A percentile compares a stretch with the other conserved stretches of the same genome.
These are phyloP conservation scores for Spathaspora girioi DNA, from an alignment of 805 yeast species.

Conservation along the genomic window DNA sequence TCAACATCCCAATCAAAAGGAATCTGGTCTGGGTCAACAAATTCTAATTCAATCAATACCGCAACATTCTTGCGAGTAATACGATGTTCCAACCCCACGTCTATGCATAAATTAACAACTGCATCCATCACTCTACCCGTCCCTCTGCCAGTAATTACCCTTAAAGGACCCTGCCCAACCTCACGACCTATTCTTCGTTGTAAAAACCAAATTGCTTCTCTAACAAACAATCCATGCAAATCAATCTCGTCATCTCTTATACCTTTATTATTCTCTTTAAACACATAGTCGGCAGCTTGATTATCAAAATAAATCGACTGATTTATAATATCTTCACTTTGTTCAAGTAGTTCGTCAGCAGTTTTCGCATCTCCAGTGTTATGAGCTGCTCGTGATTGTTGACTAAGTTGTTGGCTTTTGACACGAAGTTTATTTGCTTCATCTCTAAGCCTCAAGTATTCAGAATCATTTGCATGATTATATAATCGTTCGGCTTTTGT, in stretches of 20 bases:
- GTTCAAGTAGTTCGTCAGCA: slow-evolving; percentile 71
- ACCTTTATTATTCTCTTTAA: slow-evolving; percentile 82
- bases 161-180: slow-evolving; percentile 50
- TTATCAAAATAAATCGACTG: slow-evolving; percentile 68
- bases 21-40: slow-evolving; percentile 21
- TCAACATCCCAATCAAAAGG: slow-evolving; percentile 27
- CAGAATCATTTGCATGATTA: slow-evolving; percentile 67
- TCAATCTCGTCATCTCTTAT: slow-evolving; percentile 83
- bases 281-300: slow-evolving; percentile 88
- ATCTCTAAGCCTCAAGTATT: slow-evolving; percentile 60
- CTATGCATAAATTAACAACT: slow-evolving; percentile 69
- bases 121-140: slow-evolving; percentile 88
- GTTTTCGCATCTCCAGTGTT: slow-evolving; percentile 64
- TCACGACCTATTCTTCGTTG: slow-evolving; percentile 69
- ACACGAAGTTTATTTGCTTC: slow-evolving; percentile 66
- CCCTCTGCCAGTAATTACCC: slow-evolving; percentile 93
- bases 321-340: slow-evolving; percentile 56
- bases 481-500: slow-evolving; percentile 46
- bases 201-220: slow-evolving; percentile 79
- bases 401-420: slow-evolving; percentile 51
- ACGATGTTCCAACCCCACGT: slow-evolving; percentile 56
- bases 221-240: slow-evolving; percentile 85
- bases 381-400: slow-evolving; percentile 75
- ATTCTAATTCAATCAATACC: slow-evolving; percentile 60
- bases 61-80: slow-evolving; percentile 69